phyloP scores from a whole-genome alignment of 257 asterid genomes.

The Anisodus tanguticus region DNA sequence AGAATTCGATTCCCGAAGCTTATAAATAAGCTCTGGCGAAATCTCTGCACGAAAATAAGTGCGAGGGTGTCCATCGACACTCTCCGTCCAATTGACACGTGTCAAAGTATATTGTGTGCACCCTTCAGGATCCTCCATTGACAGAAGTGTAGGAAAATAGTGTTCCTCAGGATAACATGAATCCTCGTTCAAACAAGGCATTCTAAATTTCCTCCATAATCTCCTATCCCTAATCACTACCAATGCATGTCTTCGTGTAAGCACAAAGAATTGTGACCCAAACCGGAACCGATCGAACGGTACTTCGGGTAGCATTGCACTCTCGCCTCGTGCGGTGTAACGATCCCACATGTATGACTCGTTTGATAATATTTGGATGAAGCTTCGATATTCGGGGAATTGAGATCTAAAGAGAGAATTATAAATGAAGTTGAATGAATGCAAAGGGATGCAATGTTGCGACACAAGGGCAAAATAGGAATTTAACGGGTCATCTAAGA shows the following conservation, averaged over 20 bases:
- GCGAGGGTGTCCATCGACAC: constrained; percentile 68
- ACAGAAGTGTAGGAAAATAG: constrained; percentile 73
- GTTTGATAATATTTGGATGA: constrained; percentile 60
- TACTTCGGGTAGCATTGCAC: constrained; percentile 68
- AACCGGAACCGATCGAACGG: constrained; percentile 57
- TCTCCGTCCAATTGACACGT: constrained; percentile 75
- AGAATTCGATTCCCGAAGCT: constrained; percentile 39
- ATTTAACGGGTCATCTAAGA: constrained; percentile 63
- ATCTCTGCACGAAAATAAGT: constrained; percentile 57
- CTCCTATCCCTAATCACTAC: constrained; percentile 57
- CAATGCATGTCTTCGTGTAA: constrained; percentile 59
- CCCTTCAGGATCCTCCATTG: constrained; percentile 75
- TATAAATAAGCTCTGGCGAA: constrained; percentile 49
- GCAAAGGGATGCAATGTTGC: constrained; percentile 70
- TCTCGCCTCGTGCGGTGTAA: constrained; percentile 45
- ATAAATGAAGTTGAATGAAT: constrained; percentile 58
- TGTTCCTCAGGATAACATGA: constrained; percentile 88
- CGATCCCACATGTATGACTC: constrained; percentile 63
- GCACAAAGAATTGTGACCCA: constrained; percentile 76
- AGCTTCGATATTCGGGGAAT: constrained; percentile 42
- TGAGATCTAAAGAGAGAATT: constrained; percentile 40
- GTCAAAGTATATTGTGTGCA: constrained; percentile 63
- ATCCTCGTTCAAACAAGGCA: constrained; percentile 55
- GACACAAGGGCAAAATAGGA: constrained; percentile 72
- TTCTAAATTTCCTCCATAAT: constrained; percentile 68